Evolutionary conservation across 2,329 filamentous ascomycete genomes (phyloP).

Genomic region (Lasiodiplodia citricola): DNA sequence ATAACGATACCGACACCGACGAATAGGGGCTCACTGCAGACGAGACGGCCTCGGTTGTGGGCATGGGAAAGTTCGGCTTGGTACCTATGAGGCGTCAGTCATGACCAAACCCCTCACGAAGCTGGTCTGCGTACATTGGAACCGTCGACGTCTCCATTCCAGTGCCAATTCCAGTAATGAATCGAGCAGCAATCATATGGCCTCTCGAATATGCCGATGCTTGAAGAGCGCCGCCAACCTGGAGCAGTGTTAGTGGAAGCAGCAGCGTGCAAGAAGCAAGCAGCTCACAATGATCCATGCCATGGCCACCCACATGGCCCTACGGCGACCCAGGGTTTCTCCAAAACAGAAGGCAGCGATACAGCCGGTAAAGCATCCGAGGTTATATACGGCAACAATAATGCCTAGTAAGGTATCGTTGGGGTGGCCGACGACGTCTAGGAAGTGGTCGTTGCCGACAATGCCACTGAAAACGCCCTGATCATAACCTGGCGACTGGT

Average conservation of each 20-base stretch:
- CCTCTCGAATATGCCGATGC: conserved; percentile 17
- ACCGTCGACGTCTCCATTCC: conserved; percentile 62
- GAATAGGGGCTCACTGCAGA: conserved; percentile 58
- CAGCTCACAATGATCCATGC: conserved; percentile 24
- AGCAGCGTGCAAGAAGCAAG: too few relatives aligned
- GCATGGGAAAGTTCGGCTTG: conserved; percentile 60
- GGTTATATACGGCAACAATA: conserved; percentile 57
- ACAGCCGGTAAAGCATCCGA: conserved; percentile 52
- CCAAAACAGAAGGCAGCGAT: conserved; percentile 45
- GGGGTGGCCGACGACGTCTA: conserved; percentile 40
- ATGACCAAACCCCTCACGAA: too few relatives aligned
- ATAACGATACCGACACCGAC: conserved; percentile 57
- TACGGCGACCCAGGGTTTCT: conserved; percentile 50
- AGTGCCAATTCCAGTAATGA: conserved; percentile 60
- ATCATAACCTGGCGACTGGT: conserved; percentile 21
- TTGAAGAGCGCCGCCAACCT: conserved; percentile 23
- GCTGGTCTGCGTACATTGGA: conserved; percentile 41
- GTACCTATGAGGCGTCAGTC: conserved; percentile 36
- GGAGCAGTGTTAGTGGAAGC: background rate
- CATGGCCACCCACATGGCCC: conserved; percentile 41
- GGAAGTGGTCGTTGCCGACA: conserved; percentile 46
- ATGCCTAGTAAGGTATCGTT: conserved; percentile 52
- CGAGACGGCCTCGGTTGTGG: conserved; percentile 63
- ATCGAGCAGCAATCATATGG: conserved; percentile 58
- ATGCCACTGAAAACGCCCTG: conserved; percentile 49